Evolutionary conservation across 257 asterid species (phyloP).

Genomic region (Salvia splendens): DNA sequence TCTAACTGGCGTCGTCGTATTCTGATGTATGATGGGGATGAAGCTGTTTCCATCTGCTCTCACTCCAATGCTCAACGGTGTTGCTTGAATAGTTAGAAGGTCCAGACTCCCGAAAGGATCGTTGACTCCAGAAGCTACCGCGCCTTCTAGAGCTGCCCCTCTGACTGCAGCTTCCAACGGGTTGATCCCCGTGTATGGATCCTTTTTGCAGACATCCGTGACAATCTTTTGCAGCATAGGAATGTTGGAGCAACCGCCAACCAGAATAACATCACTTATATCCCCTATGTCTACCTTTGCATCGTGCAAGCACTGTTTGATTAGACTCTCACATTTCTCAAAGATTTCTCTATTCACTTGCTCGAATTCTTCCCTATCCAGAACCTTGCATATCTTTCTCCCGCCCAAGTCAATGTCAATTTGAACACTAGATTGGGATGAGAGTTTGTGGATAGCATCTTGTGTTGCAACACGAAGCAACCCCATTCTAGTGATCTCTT

Average conservation of each 20-base stretch:
- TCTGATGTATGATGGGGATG: slow-evolving; percentile 58
- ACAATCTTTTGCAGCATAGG: slow-evolving; percentile 51
- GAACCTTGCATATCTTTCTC: slow-evolving; percentile 49
- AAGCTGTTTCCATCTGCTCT: slow-evolving; percentile 59
- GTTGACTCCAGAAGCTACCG: slow-evolving; percentile 70
- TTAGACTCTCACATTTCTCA: slow-evolving; percentile 55
- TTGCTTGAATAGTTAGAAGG: slow-evolving; percentile 68
- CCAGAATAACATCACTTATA: slow-evolving; percentile 64
- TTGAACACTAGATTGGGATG: slow-evolving; percentile 43
- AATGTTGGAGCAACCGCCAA: slow-evolving; percentile 81
- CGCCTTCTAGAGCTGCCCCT: slow-evolving; percentile 92
- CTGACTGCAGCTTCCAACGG: slow-evolving; percentile 80
- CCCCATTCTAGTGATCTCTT: slow-evolving; percentile 66
- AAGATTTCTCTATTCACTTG: slow-evolving; percentile 58
- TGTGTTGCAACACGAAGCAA: slow-evolving; percentile 79
- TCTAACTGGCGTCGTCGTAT: slow-evolving; percentile 64
- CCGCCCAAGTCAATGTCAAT: slow-evolving; percentile 67
- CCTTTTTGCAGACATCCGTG: slow-evolving; percentile 41
- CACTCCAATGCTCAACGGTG: slow-evolving; percentile 70
- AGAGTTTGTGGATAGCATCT: slow-evolving; percentile 71
- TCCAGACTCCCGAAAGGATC: slow-evolving; percentile 81
- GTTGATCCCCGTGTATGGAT: slow-evolving; percentile 52
- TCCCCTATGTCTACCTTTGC: slow-evolving; percentile 60
- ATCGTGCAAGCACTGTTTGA: slow-evolving; percentile 50
- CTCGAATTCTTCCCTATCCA: slow-evolving; percentile 58